These are phyloP conservation scores for Pichia deserticola DNA, from an alignment of 805 yeast species.

Conservation along the genomic window DNA sequence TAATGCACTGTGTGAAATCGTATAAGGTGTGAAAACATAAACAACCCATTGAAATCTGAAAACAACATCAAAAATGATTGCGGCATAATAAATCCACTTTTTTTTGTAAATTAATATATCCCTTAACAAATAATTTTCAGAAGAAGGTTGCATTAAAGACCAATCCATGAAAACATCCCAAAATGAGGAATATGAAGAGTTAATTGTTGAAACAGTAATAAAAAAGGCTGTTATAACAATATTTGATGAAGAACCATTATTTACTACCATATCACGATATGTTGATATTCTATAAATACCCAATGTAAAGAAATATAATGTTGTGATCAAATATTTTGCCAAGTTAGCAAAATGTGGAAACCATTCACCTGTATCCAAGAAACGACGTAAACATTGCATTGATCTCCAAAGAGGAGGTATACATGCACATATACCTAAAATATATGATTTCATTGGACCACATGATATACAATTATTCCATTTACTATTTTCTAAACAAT, in stretches of 20 bases:
- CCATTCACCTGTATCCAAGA: constrained; percentile 86
- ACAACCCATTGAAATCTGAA: constrained; percentile 89
- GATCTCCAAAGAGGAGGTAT: constrained; percentile 88
- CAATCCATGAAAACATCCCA: constrained; percentile 98
- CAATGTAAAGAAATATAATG: constrained; percentile 60
- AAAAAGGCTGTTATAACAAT: constrained; percentile 40
- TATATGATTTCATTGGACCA: constrained; percentile 68
- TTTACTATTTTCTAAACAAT: constrained; percentile 67
- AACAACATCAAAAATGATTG: constrained; percentile 64
- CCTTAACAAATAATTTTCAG: constrained; percentile 54
- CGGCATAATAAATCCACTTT: constrained; percentile 61
- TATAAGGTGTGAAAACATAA: constrained; percentile 66
- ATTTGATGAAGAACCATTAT: not conserved
- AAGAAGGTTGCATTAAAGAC: constrained; percentile 69
- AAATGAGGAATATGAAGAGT: constrained; percentile 57
- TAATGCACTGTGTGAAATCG: constrained; percentile 78
- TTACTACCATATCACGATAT: constrained; percentile 8
- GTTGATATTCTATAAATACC: constrained; percentile 68
- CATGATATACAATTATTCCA: constrained; percentile 60
- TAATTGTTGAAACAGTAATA: constrained; percentile 64
- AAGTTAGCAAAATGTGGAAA: constrained; percentile 94
- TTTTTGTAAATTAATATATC: constrained; percentile 59
- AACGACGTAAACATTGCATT: constrained; percentile 86
- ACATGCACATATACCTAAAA: constrained; percentile 75
- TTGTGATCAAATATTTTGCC: constrained; percentile 61